These are phyloP conservation scores for Neopestalotiopsis clavispora DNA, from an alignment of 2,329 filamentous ascomycete species.

Conservation along the genomic window DNA sequence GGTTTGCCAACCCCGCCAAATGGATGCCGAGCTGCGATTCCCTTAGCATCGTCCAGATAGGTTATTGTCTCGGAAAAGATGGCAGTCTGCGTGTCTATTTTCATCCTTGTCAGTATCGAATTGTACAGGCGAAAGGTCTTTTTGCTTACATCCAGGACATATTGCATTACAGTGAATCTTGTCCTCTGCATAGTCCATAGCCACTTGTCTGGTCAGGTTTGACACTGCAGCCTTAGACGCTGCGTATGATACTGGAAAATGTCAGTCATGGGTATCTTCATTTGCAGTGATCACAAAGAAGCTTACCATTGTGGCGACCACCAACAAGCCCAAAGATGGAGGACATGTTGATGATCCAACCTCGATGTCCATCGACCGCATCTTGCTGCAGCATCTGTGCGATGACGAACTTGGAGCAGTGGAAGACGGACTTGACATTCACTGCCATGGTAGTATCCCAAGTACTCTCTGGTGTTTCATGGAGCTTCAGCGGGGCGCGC, in stretches of 20 bases:
- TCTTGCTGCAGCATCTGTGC: slow-evolving; percentile 56
- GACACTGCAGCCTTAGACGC: slow-evolving; percentile 55
- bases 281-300: background rate
- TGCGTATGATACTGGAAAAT: slow-evolving; percentile 42
- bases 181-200: slow-evolving; percentile 52
- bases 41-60: slow-evolving; percentile 2
- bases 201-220: slow-evolving; percentile 52
- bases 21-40: slow-evolving; percentile 14
- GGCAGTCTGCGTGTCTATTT: slow-evolving; percentile 19
- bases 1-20: slow-evolving; percentile 18
- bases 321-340: slow-evolving; percentile 48
- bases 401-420: slow-evolving; percentile 49
- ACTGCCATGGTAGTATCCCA: slow-evolving; percentile 38
- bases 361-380: slow-evolving; percentile 44
- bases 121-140: background rate
- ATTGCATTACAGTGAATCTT: slow-evolving; percentile 59
- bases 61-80: slow-evolving; percentile 21
- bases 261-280: background rate
- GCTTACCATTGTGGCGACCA: slow-evolving; percentile 31
- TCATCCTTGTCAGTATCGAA: background rate
- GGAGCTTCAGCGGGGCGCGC: background rate
- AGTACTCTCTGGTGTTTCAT: background rate
- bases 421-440: slow-evolving; percentile 43
- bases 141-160: slow-evolving; percentile 50
- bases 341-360: slow-evolving; percentile 56